Percentiles rank a stretch among this genome's conserved stretches.
phyloP scores from a whole-genome alignment of 2,329 filamentous ascomycete genomes.

The Fusarium verrucosum region DNA sequence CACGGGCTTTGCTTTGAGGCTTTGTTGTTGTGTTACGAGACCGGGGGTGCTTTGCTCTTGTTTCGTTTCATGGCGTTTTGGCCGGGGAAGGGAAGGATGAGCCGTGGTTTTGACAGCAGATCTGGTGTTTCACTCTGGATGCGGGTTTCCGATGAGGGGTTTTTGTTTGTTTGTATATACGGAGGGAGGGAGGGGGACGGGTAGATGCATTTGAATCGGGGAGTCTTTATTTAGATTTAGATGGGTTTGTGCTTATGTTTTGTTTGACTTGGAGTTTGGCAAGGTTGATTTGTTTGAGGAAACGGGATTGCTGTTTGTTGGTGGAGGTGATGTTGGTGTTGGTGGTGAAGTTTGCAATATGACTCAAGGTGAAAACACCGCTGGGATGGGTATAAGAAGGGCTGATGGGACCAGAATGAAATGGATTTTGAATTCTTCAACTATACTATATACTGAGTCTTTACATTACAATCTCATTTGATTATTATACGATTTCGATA shows the following conservation, averaged over 20 bases:
- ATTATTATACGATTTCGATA: no score
- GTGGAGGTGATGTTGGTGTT: no score
- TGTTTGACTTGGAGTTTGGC: no score
- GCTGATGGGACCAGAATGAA: no score
- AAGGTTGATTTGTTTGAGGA: no score
- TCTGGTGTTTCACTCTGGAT: constrained; percentile 23
- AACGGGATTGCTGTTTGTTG: neutral
- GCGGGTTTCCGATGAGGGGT: constrained; percentile 13
- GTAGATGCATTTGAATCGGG: constrained; percentile 13
- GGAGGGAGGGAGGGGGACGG: neutral
- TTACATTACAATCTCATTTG: no score
- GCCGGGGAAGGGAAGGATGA: constrained; percentile 18
- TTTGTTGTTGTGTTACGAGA: neutral
- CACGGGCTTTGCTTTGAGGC: neutral
- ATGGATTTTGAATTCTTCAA: no score
- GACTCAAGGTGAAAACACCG: no score
- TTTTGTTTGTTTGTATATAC: neutral
- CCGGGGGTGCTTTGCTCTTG: neutral
- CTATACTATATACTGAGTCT: no score
- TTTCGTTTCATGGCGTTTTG: constrained; percentile 21
- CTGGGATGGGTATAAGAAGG: no score
- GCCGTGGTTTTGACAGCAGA: constrained; percentile 35
- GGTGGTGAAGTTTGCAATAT: no score
- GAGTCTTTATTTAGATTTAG: constrained; percentile 6
- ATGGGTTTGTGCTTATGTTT: no score